Evolutionary conservation across 169 alveolate species (phyloP).

Genomic region (Hepatocystis sp.): DNA sequence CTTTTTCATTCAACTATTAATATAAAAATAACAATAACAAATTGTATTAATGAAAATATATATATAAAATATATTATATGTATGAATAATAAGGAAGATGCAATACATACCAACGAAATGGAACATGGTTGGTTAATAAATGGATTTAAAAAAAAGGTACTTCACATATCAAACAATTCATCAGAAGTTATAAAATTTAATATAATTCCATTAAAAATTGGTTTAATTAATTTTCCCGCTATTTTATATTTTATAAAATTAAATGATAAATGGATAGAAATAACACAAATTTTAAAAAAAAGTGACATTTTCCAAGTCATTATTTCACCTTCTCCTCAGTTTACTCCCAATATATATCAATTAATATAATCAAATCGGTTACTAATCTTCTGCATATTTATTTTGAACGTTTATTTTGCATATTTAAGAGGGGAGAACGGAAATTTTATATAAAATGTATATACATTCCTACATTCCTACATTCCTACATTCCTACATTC

Average conservation of each 20-base stretch:
- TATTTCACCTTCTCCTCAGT: slow-evolving; percentile 68
- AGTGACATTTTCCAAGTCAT: slow-evolving; percentile 69
- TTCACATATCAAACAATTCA: slow-evolving; percentile 46
- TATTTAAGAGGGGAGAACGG: too few relatives aligned
- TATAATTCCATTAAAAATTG: slow-evolving; percentile 57
- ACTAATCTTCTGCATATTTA: too few relatives aligned
- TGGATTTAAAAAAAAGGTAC: slow-evolving; percentile 65
- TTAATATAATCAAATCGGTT: too few relatives aligned
- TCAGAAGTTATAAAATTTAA: slow-evolving; percentile 35
- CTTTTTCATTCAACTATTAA: slow-evolving; percentile 32
- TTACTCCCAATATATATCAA: slow-evolving; percentile 60
- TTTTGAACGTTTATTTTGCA: too few relatives aligned
- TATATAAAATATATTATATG: slow-evolving; percentile 47
- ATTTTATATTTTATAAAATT: slow-evolving; percentile 51
- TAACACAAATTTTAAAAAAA: slow-evolving; percentile 38
- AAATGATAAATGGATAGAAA: slow-evolving; percentile 67
- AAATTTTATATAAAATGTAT: too few relatives aligned
- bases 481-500: too few relatives aligned
- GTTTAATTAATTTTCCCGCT: slow-evolving; percentile 66
- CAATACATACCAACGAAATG: background rate
- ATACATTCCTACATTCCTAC: too few relatives aligned
- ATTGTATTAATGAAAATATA: slow-evolving; percentile 45
- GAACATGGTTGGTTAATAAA: slow-evolving; percentile 57
- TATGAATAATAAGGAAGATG: slow-evolving; percentile 12
- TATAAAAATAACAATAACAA: slow-evolving; percentile 20